Percentiles rank a stretch among this genome's conserved stretches.
phyloP scores from a whole-genome alignment of 2,329 filamentous ascomycete genomes.

The Colletotrichum liriopes region DNA sequence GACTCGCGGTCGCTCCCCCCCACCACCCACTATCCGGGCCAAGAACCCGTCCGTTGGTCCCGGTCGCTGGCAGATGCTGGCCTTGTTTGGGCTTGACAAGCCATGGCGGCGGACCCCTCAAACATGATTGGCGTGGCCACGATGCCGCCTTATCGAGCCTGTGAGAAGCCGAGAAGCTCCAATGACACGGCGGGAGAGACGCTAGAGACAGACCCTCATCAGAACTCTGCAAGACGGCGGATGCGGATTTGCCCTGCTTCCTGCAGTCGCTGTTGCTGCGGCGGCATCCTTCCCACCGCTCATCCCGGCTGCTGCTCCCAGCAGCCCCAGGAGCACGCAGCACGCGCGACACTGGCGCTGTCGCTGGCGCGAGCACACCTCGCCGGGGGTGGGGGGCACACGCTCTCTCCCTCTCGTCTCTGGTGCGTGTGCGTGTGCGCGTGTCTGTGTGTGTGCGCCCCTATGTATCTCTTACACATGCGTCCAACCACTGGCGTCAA shows the following conservation, averaged over 20 bases:
- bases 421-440: background rate
- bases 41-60: slow-evolving; percentile 37
- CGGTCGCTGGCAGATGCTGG: slow-evolving; percentile 34
- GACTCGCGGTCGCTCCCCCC: background rate
- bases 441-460: slow-evolving; percentile 16
- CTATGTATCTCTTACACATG: slow-evolving; percentile 29
- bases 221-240: slow-evolving; percentile 39
- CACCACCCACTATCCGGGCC: slow-evolving; percentile 31
- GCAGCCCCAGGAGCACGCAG: slow-evolving; percentile 18
- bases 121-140: slow-evolving; percentile 37
- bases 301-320: slow-evolving; percentile 4
- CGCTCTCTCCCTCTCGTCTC: too few relatives aligned
- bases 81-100: slow-evolving; percentile 41
- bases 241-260: slow-evolving; percentile 36
- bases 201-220: slow-evolving; percentile 28
- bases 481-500: slow-evolving; percentile 26
- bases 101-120: slow-evolving; percentile 32
- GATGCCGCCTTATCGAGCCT: slow-evolving; percentile 35
- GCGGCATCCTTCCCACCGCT: background rate
- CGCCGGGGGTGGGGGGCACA: background rate
- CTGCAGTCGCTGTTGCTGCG: slow-evolving; percentile 8
- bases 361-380: background rate
- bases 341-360: slow-evolving; percentile 12
- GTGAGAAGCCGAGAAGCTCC: slow-evolving; percentile 14
- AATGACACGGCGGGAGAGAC: background rate